Evolutionary conservation across 495 filamentous ascomycete species (phyloP), one percentile per base, ranked within the genome.

Genomic region (Chaetomium tenue): DNA sequence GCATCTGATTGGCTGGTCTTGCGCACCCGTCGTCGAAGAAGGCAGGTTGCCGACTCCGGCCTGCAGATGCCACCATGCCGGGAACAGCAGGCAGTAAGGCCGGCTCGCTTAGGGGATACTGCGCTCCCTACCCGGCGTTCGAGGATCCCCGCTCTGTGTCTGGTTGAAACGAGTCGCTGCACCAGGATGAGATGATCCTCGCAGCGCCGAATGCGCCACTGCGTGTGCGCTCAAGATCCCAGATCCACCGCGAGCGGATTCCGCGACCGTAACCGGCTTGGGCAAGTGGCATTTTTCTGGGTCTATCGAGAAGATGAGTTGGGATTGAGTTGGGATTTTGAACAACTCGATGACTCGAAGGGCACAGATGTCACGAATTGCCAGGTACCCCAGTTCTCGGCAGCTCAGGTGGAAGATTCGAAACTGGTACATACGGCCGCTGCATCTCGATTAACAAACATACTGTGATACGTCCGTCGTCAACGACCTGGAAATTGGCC

Each of bases 61-160:
- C 44, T 58, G 63, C 59, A 58, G 61, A 58, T 33, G 59, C 51
- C 64, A 60, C 64, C 64, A 62, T 67, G 61, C 68, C 61, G 25
- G 63, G 61, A 65, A 60, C 23, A 67, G 68, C 58, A 69, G 67
- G 63, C 63, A 48, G 63, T 61, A 58, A n/a, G 23, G 23, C 40
- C 51, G 26, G 15, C 42, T 37, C 39, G 18, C 46, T 20, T 9
- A 23, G 18, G 18, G 33, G 33, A 12, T 30, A 11, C 33, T 37
- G 33, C 11, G 33, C 11, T 37, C 33, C 1, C 33, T 37, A 1
- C 33, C 6, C 33, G 33, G 5, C 33, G 5, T 13, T 18, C 13
- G 0, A 22, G 39, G 16, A 18, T 30, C 39, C 60, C 60, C 51
- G 22, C 51, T 62, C 25, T 44, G 26, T 16, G 8, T 62, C 25